Conservation (phyloP, 2,329 filamentous ascomycete species). For the Xylaria sp. region DNA sequence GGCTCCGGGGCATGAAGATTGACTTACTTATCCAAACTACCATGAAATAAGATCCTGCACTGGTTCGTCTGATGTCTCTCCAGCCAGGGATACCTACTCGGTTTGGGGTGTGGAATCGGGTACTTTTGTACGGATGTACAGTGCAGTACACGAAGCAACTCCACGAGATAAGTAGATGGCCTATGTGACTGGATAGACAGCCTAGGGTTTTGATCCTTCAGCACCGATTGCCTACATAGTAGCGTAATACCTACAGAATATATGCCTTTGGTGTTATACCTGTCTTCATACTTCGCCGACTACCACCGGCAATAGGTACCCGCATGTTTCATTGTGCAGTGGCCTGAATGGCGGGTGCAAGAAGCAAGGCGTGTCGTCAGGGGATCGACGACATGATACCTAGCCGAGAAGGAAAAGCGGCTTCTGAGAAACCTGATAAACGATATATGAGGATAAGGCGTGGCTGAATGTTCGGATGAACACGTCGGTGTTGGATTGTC, state of each 20-base stretch:
- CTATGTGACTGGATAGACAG: not conserved
- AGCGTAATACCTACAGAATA: not conserved
- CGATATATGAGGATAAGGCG: not conserved
- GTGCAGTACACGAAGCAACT: conserved; percentile 5
- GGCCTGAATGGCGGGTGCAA: conserved; percentile 11
- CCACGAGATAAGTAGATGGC: not conserved
- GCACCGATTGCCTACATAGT: not conserved
- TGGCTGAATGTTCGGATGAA: conserved; percentile 21
- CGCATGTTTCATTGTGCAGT: conserved; percentile 23
- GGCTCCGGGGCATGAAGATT: conserved; percentile 2
- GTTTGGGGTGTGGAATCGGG: not conserved
- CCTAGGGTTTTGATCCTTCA: conserved; percentile 15
- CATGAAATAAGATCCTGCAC: conserved; percentile 8
- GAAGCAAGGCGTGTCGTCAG: conserved; percentile 10
- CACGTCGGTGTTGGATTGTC: conserved; percentile 6
- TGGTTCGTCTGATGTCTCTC: conserved; percentile 13
- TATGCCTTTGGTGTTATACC: not conserved
- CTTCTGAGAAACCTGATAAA: not conserved
- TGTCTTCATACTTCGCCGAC: not conserved
- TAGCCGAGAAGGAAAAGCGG: not conserved
- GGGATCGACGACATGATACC: conserved; percentile 19
- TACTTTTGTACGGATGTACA: conserved; percentile 7
- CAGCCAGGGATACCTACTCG: not conserved
- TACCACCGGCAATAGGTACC: conserved; percentile 10
- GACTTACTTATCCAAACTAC: conserved; percentile 8